phyloP scores from a whole-genome alignment of 495 filamentous ascomycete genomes.

The Xylaria nigripes region DNA sequence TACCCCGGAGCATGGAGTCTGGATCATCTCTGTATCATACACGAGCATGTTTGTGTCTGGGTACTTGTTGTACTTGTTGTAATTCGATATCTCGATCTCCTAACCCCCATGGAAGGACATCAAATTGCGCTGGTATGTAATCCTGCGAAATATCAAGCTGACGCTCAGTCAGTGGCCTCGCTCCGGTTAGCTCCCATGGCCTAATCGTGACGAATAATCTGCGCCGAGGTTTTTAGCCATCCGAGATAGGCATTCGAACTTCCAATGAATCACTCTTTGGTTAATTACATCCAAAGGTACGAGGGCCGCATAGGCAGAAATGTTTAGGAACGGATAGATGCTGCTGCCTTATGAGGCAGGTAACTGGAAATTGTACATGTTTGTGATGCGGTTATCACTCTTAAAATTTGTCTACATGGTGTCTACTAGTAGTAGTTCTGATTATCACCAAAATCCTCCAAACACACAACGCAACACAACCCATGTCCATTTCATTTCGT shows the following conservation, averaged over 20 bases:
- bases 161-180: neutral
- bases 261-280: neutral
- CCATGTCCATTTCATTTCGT: no score
- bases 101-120: neutral
- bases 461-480: no score
- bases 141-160: neutral
- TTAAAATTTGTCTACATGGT: no score
- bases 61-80: neutral
- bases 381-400: no score
- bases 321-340: no score
- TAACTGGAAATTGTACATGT: no score
- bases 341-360: no score
- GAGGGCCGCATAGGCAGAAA: neutral
- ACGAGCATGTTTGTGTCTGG: constrained; percentile 2
- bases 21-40: constrained; percentile 5
- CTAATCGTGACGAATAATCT: neutral
- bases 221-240: neutral
- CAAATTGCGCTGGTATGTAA: neutral
- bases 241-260: neutral
- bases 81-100: neutral
- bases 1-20: constrained; percentile 8
- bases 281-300: neutral
- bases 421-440: no score
- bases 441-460: no score
- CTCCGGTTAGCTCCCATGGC: neutral